Evolutionary conservation across 257 asterid species (phyloP).

Genomic region (Solanum corneliomulleri): DNA sequence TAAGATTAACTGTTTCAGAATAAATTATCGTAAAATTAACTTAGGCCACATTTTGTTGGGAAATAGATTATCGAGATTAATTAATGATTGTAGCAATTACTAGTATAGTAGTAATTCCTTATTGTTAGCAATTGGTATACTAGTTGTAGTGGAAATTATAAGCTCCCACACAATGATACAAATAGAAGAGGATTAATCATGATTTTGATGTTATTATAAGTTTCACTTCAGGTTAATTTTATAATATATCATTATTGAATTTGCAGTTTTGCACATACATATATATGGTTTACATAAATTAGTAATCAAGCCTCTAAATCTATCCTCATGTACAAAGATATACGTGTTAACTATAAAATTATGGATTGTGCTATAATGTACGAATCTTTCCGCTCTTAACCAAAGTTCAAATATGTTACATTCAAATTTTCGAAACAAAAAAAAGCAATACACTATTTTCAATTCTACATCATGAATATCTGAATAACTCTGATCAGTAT

Average conservation of each 20-base stretch:
- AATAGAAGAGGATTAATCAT: neutral
- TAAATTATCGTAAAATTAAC: neutral
- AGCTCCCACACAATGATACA: neutral
- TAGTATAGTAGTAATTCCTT: too few relatives aligned
- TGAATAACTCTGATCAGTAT: neutral
- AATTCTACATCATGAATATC: neutral
- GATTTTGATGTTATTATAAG: neutral
- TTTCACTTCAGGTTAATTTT: neutral
- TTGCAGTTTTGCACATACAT: neutral
- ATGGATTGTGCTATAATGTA: neutral
- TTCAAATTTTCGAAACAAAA: neutral
- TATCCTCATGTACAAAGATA: neutral
- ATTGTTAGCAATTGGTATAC: neutral
- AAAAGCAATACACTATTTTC: too few relatives aligned
- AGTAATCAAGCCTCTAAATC: neutral
- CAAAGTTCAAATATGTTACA: neutral
- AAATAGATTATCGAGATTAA: too few relatives aligned
- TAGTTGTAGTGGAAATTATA: neutral
- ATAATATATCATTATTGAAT: too few relatives aligned
- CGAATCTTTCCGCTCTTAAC: neutral
- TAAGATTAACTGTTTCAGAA: too few relatives aligned
- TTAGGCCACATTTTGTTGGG: neutral
- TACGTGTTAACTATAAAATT: neutral
- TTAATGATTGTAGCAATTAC: too few relatives aligned
- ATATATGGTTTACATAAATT: too few relatives aligned